Evolutionary conservation across 257 asterid species (phyloP), one percentile per base, ranked within the genome.

Genomic region (Galeopsis tetrahit): DNA sequence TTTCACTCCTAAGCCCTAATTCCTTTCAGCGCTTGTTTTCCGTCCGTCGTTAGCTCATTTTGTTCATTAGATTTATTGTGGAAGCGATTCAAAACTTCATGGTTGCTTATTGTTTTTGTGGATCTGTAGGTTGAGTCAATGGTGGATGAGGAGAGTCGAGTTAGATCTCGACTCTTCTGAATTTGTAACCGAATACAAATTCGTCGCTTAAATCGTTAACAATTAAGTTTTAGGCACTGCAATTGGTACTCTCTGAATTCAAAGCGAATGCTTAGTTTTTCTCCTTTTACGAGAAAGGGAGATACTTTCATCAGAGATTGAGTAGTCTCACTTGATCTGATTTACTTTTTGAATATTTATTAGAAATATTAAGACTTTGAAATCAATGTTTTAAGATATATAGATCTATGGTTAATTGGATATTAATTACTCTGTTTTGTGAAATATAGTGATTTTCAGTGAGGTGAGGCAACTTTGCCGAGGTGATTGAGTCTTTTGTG

Each of bases 121-220:
- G 82, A 62, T 49, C 70, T 82, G 52, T 48, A 80, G 85, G 76
- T 75, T 51, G 73, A 48, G 75, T 81, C 72, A 56, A 89, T 87
- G 95, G 89, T 96, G 78, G 96, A 89, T 73, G 98, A 88, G 57
- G 97, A 94, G 79, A 82, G 92, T 73, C 96, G 97, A 93, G 88
- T 71, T 91, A 82, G 98, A 91, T 88, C 97, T 93, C 82, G 79
- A 90, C 74, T 84, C 92, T 73, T 82, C 87, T 9, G 98, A 89
- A 75, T 97, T 93, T 13, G 97, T 91, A 72, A 89, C 95, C 57
- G 89, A 88, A 71, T 91, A 88, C 82, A 93, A 91, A 84, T 70
- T 88, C 58, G 98, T 97, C 4, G 91, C 97, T 31, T 96, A 91
- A 65, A 91, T 93, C 49, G 85, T 89, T 15, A 91, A 93, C 85